These are phyloP conservation scores for Solanum sejunctum DNA, from an alignment of 257 asterid species.

Conservation along the genomic window DNA sequence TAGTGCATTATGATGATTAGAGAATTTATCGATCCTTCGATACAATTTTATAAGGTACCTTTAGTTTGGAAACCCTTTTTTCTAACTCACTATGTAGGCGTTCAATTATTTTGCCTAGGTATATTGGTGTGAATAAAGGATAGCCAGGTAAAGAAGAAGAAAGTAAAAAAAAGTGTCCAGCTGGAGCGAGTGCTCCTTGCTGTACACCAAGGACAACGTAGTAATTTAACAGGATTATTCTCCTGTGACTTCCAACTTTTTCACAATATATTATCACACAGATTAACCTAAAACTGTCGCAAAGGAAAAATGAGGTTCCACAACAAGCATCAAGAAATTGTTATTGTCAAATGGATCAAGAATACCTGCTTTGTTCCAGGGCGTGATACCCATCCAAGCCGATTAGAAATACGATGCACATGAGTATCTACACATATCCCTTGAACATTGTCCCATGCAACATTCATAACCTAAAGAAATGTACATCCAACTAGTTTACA, in stretches of 20 bases:
- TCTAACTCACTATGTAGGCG: neutral
- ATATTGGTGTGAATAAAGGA: neutral
- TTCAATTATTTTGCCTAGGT: neutral
- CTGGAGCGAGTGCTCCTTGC: neutral
- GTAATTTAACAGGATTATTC: neutral
- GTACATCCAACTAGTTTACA: neutral
- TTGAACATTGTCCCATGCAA: constrained; percentile 92
- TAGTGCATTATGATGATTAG: neutral
- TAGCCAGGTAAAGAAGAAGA: neutral
- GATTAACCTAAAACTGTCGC: neutral
- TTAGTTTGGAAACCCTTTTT: neutral
- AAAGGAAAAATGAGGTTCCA: neutral
- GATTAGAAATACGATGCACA: constrained; percentile 88
- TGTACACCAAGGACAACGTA: neutral
- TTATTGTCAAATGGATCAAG: neutral
- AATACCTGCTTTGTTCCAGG: constrained; percentile 70
- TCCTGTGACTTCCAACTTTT: neutral
- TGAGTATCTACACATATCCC: constrained; percentile 99
- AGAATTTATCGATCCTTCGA: neutral
- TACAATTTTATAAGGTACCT: neutral
- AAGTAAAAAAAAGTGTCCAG: neutral
- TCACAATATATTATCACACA: neutral
- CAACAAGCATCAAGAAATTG: neutral
- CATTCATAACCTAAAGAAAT: constrained; percentile 70
- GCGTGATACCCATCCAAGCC: constrained; percentile 95